phyloP scores from a whole-genome alignment of 2,329 filamentous ascomycete genomes.

The Fusarium humuli region DNA sequence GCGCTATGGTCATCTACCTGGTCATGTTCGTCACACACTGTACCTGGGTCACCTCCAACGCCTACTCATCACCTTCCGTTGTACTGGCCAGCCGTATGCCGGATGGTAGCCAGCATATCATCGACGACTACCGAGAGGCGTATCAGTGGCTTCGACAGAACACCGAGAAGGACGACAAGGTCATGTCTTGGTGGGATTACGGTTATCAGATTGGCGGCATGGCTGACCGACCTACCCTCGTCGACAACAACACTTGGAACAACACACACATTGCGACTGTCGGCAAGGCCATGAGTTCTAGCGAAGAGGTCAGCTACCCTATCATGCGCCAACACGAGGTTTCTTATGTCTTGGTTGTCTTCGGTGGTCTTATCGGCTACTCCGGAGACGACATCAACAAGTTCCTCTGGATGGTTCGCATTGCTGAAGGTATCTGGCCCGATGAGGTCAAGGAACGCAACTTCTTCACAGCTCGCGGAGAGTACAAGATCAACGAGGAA shows the following conservation, averaged over 20 bases:
- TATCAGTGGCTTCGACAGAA: conserved; percentile 99
- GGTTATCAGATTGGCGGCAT: conserved; percentile 99
- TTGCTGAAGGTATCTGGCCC: conserved; percentile 99
- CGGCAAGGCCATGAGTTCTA: conserved; percentile 97
- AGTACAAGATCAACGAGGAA: conserved; percentile 93
- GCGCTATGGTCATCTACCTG: conserved; percentile 80
- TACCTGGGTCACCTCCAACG: conserved; percentile 99
- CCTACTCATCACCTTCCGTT: conserved; percentile 97
- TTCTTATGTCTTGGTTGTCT: conserved; percentile 97
- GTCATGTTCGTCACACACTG: conserved; percentile 96
- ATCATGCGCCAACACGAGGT: conserved; percentile 99
- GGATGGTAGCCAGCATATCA: conserved; percentile 97
- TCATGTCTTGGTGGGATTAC: conserved; percentile 99
- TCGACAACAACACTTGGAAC: conserved; percentile 99
- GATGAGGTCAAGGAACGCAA: conserved; percentile 97
- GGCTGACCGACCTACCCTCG: conserved; percentile 95
- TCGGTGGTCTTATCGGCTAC: conserved; percentile 94
- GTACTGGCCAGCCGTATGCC: conserved; percentile 92
- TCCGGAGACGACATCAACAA: conserved; percentile 99
- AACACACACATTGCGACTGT: conserved; percentile 99
- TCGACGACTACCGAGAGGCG: conserved; percentile 98
- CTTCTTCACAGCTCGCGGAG: conserved; percentile 93
- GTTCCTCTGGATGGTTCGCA: conserved; percentile 99
- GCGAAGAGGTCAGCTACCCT: conserved; percentile 97
- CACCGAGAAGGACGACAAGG: conserved; percentile 92